Conservation (phyloP, 805 yeast species). For the Ogataea siamensis region DNA sequence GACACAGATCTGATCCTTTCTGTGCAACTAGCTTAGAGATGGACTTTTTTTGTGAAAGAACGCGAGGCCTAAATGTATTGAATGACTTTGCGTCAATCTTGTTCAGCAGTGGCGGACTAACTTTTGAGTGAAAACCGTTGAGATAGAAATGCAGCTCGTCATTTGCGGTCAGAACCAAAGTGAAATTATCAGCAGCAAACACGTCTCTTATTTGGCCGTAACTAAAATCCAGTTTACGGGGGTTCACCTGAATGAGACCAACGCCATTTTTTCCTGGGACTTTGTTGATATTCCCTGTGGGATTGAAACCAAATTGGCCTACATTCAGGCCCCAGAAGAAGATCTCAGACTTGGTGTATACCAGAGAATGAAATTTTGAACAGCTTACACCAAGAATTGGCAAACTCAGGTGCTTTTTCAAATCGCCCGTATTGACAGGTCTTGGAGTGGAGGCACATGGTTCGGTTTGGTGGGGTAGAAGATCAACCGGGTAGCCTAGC, state of each 20-base stretch:
- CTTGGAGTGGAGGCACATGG: conserved; percentile 37
- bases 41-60: conserved; percentile 40
- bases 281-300: conserved; percentile 13
- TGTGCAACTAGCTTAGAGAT: conserved; percentile 36
- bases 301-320: conserved; percentile 73
- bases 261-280: conserved; percentile 11
- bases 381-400: conserved; percentile 48
- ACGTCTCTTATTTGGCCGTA: conserved; percentile 54
- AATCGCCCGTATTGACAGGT: conserved; percentile 41
- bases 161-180: conserved; percentile 56
- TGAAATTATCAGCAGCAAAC: conserved; percentile 64
- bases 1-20: conserved; percentile 41
- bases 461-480: conserved; percentile 26
- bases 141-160: conserved; percentile 64
- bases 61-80: conserved; percentile 53
- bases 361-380: conserved; percentile 69
- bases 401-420: conserved; percentile 34
- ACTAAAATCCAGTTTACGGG: conserved; percentile 36
- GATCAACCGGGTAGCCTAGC: conserved; percentile 50
- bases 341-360: conserved; percentile 47
- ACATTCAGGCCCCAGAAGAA: conserved; percentile 75
- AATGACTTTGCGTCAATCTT: conserved; percentile 44
- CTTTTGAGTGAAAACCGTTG: conserved; percentile 55
- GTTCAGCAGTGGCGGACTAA: conserved; percentile 34
- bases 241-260: conserved; percentile 16